phyloP scores from a whole-genome alignment of 257 asterid species.

The Thymus quinquecostatus region DNA sequence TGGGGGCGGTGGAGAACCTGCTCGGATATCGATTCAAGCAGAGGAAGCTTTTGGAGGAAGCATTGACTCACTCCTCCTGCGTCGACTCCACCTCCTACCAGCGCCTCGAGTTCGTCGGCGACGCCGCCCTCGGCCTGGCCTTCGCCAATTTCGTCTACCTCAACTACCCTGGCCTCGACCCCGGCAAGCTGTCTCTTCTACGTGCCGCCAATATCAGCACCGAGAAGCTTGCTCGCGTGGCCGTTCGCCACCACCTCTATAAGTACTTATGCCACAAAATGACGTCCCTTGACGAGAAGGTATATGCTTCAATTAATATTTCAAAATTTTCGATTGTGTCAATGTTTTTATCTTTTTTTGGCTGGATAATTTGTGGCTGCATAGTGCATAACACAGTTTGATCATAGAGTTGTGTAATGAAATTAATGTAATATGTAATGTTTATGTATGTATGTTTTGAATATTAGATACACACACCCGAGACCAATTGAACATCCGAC shows the following conservation, averaged over 20 bases:
- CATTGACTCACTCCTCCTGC: constrained; percentile 80
- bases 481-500: no score
- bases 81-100: constrained; percentile 61
- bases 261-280: constrained; percentile 68
- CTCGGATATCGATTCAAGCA: constrained; percentile 51
- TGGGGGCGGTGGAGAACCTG: constrained; percentile 57
- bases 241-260: constrained; percentile 63
- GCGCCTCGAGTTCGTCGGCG: constrained; percentile 91
- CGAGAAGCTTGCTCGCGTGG: constrained; percentile 84
- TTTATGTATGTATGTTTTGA: no score
- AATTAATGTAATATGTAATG: not conserved
- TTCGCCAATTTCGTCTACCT: constrained; percentile 51
- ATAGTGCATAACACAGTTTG: not conserved
- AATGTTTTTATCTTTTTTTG: not conserved
- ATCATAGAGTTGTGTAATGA: not conserved
- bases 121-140: constrained; percentile 65
- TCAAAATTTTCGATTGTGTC: not conserved
- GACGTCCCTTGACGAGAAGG: constrained; percentile 51
- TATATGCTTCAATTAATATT: constrained; percentile 17
- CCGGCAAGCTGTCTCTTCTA: constrained; percentile 66
- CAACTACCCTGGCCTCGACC: constrained; percentile 58
- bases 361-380: not conserved
- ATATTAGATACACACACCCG: no score
- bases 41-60: constrained; percentile 63
- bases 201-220: constrained; percentile 83